Evolutionary conservation across 148 eudicot species (phyloP), one percentile per base, ranked within the genome.

Genomic region (Camellia granthamiana): DNA sequence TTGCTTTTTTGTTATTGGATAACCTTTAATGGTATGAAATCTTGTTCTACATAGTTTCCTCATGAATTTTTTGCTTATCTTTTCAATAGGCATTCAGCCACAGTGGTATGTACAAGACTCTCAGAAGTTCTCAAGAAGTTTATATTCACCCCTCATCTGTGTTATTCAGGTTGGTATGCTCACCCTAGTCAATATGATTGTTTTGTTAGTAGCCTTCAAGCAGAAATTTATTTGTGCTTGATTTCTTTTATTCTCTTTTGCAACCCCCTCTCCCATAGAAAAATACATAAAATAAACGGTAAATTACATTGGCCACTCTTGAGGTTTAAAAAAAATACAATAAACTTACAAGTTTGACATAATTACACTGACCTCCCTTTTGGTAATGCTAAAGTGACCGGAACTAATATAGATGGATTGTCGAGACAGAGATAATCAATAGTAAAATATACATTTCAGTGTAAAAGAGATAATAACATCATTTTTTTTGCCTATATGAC

Each of bases 111-210:
- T 97, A 97, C 91, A 94, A 92, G 92, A 97, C 99, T 15, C 76
- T 92, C 18, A 85, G 98, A 81, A 83, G 94, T 78, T 90, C 98
- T 69, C 93, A 94, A 86, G 99, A 97, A 77, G 99, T 94, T 65
- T 89, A 91, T 89, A 97, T 97, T 73, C 99, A 97, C 84, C 99
- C 99, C 61, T 97, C 99, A 19, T 97, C 98, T 73, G 90, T 94
- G 52, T 79, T 97, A 81, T 97, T 97, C 92, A 91, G 99, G 99
- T 93, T 63, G 74, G 90, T 81, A 72, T 59, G 18, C 8, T 23
- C 49, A 55, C 56, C 46, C 59, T 11, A 73, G n/a, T 38, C 11
- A 15, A 21, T 74, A 55, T 3, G 41, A n/a, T 16, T n/a, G 16
- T 51, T 65, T 51, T 12, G 52, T 13, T 47, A 38, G 62, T 12